A percentile compares a stretch with the other conserved stretches of the same genome.
phyloP scores from a whole-genome alignment of 2,329 filamentous ascomycete species.

The Xylaria sp. region DNA sequence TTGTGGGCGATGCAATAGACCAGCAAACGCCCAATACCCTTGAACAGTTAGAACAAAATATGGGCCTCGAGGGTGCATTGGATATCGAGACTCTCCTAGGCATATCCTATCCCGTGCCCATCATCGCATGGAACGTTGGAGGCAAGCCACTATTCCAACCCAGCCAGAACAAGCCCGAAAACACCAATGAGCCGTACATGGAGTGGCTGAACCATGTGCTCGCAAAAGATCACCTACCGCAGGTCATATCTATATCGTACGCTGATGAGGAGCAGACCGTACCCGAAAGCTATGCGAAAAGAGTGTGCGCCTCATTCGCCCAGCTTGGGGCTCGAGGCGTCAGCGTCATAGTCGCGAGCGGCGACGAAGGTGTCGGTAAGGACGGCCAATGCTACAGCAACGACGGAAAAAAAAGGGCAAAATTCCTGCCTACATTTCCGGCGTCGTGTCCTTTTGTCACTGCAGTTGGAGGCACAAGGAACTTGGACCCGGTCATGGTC shows the following conservation, averaged over 20 bases:
- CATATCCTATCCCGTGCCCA: too few relatives aligned
- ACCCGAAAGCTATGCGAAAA: constrained; percentile 35
- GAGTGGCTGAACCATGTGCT: constrained; percentile 39
- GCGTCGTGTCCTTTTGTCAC: constrained; percentile 22
- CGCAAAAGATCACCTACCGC: constrained; percentile 34
- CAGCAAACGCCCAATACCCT: too few relatives aligned
- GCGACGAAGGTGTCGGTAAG: constrained; percentile 22
- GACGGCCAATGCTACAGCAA: constrained; percentile 53
- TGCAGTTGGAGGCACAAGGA: constrained; percentile 15
- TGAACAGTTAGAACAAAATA: too few relatives aligned
- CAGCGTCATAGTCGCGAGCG: constrained; percentile 38
- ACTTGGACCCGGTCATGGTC: constrained; percentile 12
- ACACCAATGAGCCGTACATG: constrained; percentile 36
- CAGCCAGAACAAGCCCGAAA: too few relatives aligned
- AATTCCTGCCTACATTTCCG: constrained; percentile 57
- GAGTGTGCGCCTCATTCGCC: constrained; percentile 37
- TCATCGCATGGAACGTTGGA: too few relatives aligned
- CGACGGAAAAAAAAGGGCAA: constrained; percentile 55
- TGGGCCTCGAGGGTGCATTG: too few relatives aligned
- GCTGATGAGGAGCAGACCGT: constrained; percentile 39
- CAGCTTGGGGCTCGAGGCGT: constrained; percentile 38
- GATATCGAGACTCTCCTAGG: too few relatives aligned
- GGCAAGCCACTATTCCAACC: too few relatives aligned
- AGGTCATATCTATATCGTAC: constrained; percentile 36
- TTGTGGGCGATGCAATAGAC: too few relatives aligned